Base-by-base conservation (phyloP, 1,284 basidiomycete genomes). In the Heterobasidion parviporum region DNA sequence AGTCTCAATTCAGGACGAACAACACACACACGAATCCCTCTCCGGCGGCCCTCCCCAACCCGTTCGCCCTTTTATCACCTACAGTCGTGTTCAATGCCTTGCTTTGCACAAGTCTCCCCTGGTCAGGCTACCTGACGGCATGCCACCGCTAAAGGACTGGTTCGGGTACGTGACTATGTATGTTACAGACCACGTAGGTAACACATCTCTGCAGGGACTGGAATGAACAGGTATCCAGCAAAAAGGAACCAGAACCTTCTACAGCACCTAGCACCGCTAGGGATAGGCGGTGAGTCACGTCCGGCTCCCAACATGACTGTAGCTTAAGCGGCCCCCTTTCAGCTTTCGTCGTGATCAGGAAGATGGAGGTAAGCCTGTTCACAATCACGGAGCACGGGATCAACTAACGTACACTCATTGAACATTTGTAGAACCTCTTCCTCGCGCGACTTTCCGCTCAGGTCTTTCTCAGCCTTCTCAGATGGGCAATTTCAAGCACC, bases 401-500 rank as follows among this genome's bases (percentile, higher is more conserved):
- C 56, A 56, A 50, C 44, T 53, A 45, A 64, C 8, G 65, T 36
- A 58, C 56, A 57, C 53, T 50, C 62, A 52, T 33, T 50, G 26
- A 47, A 56, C 18, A 43, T 58, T 53, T 44, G 43, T 62, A 81
- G 81, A 86, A 70, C 69, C 74, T 54, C 70, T 82, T 51, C 65
- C 80, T 10, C 78, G 88, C 54, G 79, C 85, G 32, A 78, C 82
- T 6, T 91, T 89, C 66, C 82, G 88, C 38, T 78, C 85, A 18
- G 74, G 83, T 14, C 74, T 87, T 51, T 80, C 87, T 38, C 89
- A 92, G 63, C 87, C 87, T 35, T 89, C 89, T 46, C 89, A 91
- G 72, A 92, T 92, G 89, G 89, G 90, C 54, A 91, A 90, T 66
- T 92, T 91, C 70, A 87, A 89, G 63, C 89, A 92, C 63, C 89